These are phyloP conservation scores for Colletotrichum abscissum DNA, from an alignment of 2,329 filamentous ascomycete genomes.

Conservation along the genomic window DNA sequence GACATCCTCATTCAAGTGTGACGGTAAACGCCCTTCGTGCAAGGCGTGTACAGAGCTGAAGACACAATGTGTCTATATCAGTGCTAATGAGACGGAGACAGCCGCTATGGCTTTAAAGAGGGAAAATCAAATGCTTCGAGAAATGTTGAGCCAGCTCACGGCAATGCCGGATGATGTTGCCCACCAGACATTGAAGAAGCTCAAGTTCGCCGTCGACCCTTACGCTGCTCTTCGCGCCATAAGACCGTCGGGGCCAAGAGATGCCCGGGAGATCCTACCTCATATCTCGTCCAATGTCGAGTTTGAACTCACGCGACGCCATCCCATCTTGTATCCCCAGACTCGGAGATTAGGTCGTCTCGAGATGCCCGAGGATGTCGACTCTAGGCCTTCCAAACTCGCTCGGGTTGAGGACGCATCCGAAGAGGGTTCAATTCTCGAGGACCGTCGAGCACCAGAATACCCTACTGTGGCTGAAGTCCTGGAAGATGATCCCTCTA, in stretches of 20 bases:
- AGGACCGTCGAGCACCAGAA: background rate
- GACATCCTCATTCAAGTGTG: constrained; percentile 29
- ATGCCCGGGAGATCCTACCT: constrained; percentile 17
- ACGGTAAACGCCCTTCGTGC: constrained; percentile 37
- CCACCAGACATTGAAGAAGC: constrained; percentile 32
- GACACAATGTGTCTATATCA: constrained; percentile 35
- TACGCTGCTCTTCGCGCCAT: constrained; percentile 23
- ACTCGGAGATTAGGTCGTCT: background rate
- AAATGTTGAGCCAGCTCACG: constrained; percentile 39
- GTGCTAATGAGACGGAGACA: constrained; percentile 34
- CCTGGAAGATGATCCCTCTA: background rate
- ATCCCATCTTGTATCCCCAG: constrained; percentile 28
- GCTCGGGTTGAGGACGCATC: constrained; percentile 6
- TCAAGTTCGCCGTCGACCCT: constrained; percentile 39
- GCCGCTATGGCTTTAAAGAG: constrained; percentile 30
- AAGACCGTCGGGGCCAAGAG: constrained; percentile 11
- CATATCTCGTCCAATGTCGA: constrained; percentile 27
- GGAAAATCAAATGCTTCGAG: constrained; percentile 38
- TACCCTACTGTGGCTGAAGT: background rate
- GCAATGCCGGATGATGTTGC: constrained; percentile 37
- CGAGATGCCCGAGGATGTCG: background rate
- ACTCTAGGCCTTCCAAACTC: constrained; percentile 20
- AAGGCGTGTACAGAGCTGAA: constrained; percentile 34
- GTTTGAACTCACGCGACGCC: constrained; percentile 26
- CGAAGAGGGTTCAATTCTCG: background rate